Percentiles rank a stretch among this genome's conserved stretches.
Conservation (phyloP, 257 asterid species). For the Schizonepeta tenuifolia region DNA sequence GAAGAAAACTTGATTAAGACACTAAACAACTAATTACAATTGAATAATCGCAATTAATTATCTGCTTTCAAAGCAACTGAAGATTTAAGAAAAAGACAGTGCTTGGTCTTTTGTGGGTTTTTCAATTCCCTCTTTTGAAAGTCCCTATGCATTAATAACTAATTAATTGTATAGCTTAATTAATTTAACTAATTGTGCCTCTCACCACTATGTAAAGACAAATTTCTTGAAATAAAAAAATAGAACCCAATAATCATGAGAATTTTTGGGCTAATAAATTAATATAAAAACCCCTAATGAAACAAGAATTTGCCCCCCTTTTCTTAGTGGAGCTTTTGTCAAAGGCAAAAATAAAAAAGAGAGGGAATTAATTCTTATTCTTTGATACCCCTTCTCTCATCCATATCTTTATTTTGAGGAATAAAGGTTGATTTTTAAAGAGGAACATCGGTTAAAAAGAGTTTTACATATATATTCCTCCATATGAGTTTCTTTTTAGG, state of each 20-base stretch:
- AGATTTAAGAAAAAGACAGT: conserved; percentile 31
- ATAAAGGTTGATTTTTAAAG: conserved; percentile 44
- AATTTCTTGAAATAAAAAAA: conserved; percentile 20
- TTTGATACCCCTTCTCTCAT: conserved; percentile 45
- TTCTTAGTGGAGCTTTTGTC: conserved; percentile 40
- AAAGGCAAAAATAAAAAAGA: conserved; percentile 31
- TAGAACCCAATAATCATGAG: conserved; percentile 20
- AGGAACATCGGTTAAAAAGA: conserved; percentile 16
- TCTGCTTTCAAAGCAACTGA: conserved; percentile 31
- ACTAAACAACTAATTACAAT: conserved; percentile 31
- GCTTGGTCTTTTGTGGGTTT: conserved; percentile 13
- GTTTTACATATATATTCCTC: conserved; percentile 15
- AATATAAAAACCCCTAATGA: conserved; percentile 22
- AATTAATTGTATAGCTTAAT: conserved; percentile 15
- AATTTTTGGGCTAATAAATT: conserved; percentile 23
- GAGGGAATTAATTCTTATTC: conserved; percentile 42
- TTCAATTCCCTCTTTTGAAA: conserved; percentile 33
- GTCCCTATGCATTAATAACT: conserved; percentile 28
- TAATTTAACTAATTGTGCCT: conserved; percentile 4
- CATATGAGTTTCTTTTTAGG: background rate
- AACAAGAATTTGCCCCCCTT: conserved; percentile 33
- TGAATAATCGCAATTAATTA: conserved; percentile 16
- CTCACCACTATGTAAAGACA: conserved; percentile 32
- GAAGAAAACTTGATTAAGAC: conserved; percentile 27
- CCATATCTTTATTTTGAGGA: conserved; percentile 45